A percentile compares a stretch with the other conserved stretches of the same genome.
Evolutionary conservation across 1,284 basidiomycete species (phyloP).

Genomic region (Cerioporus squamosus): DNA sequence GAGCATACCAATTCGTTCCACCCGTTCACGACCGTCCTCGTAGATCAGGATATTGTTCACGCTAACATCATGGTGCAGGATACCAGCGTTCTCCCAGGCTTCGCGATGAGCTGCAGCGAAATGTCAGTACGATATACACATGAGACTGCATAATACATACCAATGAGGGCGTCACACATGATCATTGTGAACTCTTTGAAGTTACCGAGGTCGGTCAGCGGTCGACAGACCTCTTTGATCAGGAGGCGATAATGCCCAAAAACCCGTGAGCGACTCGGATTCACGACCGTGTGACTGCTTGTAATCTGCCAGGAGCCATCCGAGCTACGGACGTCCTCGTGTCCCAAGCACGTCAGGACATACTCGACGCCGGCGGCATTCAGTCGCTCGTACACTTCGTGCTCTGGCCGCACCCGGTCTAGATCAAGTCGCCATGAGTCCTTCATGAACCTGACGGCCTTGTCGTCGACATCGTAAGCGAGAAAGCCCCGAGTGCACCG

Average conservation of each 20-base stretch:
- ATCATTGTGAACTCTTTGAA: not conserved
- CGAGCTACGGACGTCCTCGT: not conserved
- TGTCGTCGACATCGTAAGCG: not conserved
- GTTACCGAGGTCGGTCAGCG: not conserved
- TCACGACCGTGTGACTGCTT: not conserved
- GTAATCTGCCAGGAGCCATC: not conserved
- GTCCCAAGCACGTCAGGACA: not conserved
- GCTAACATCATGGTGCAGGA: slow-evolving; percentile 26
- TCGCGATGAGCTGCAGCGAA: slow-evolving; percentile 12
- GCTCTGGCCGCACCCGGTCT: not conserved
- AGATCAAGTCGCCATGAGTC: slow-evolving; percentile 9
- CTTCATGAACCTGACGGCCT: slow-evolving; percentile 8
- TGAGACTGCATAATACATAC: not conserved
- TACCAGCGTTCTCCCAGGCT: slow-evolving; percentile 11
- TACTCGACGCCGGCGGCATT: not conserved
- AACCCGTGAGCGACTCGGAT: not conserved
- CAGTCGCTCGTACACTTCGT: not conserved
- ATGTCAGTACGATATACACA: not conserved
- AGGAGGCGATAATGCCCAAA: slow-evolving; percentile 2
- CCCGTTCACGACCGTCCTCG: not conserved
- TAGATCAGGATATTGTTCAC: slow-evolving; percentile 17
- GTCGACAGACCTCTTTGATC: not conserved
- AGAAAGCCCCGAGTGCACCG: not conserved
- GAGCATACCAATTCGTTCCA: not conserved
- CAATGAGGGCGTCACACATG: not conserved